Base-by-base conservation (phyloP, 805 yeast genomes). In the Barnettozyma wickerhamii region DNA sequence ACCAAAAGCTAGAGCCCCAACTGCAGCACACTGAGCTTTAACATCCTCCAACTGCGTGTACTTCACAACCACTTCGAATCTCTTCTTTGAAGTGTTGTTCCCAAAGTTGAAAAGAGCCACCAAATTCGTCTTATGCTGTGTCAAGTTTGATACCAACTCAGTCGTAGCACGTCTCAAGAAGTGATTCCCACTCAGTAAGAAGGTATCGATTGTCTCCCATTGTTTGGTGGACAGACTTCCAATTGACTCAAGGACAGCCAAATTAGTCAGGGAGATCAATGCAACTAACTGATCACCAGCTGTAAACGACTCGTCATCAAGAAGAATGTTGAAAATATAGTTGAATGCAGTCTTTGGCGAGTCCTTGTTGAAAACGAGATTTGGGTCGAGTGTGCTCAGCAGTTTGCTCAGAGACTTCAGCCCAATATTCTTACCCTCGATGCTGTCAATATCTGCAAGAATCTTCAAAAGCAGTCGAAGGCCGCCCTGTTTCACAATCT, bases 211-310 rank as follows among this genome's bases (percentile, higher is more conserved):
- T 20, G 65, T 66, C 1, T 66, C 50, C 73, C 80, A 77, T 36
- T 68, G 33, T 50, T 53, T 21, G 48, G 47, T 28, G 37, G 57
- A 41, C 55, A 60, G 29, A 58, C 64, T 59, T 5, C 67, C 64
- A 10, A 65, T 65, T 2, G 24, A n/a, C 32, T 64, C 65, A 2
- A 68, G 44, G 0, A 86, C 69, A 0, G 87, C 74, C 7, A 57
- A 35, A 29, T 84, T 85, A 1, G 91, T 84, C 21, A 84, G 65
- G 0, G 90, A 86, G 18, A 81, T 54, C 30, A 85, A 60, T 0
- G 80, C 64, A 50, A 79, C 83, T 48, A 71, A 74, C 17, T 71
- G 68, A 43, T 66, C 71, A 29, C 49, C 68, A 4, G 37, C 19
- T 2, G 59, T 44, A 5, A 55, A 30, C 19, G 31, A 36, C 2